phyloP scores from a whole-genome alignment of 257 asterid genomes.

The Fraxinus americana region DNA sequence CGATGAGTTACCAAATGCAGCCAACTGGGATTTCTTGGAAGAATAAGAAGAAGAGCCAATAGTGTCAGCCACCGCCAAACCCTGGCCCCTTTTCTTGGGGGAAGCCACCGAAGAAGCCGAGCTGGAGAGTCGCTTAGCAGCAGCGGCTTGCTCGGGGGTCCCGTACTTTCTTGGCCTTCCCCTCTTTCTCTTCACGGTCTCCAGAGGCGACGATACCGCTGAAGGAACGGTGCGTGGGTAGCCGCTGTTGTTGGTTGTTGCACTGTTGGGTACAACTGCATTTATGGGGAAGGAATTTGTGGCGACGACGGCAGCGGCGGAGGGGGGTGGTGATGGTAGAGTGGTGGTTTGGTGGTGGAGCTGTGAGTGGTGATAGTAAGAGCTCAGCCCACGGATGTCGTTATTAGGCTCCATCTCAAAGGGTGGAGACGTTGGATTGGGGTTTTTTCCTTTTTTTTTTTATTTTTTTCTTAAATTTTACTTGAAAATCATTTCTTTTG shows the following conservation, averaged over 20 bases:
- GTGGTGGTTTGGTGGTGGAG: slow-evolving; percentile 24
- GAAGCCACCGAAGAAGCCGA: slow-evolving; percentile 36
- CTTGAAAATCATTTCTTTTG: not conserved
- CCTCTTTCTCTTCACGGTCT: slow-evolving; percentile 45
- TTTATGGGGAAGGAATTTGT: slow-evolving; percentile 27
- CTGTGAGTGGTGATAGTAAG: slow-evolving; percentile 47
- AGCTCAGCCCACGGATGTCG: slow-evolving; percentile 52
- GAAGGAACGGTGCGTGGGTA: slow-evolving; percentile 40
- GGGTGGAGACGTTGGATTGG: slow-evolving; percentile 15
- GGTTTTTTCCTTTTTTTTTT: not conserved
- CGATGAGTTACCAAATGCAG: slow-evolving; percentile 34
- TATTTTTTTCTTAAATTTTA: not conserved
- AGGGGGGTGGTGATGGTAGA: slow-evolving; percentile 21
- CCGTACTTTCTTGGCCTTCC: slow-evolving; percentile 57
- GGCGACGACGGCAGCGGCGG: slow-evolving; percentile 20
- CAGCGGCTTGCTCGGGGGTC: slow-evolving; percentile 54
- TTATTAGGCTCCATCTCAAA: slow-evolving; percentile 52
- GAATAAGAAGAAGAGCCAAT: slow-evolving; percentile 32
- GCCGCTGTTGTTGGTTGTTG: slow-evolving; percentile 15
- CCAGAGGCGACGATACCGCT: slow-evolving; percentile 36
- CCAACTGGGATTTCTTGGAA: slow-evolving; percentile 40
- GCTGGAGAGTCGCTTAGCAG: slow-evolving; percentile 44
- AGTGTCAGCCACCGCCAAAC: slow-evolving; percentile 21
- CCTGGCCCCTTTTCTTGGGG: slow-evolving; percentile 41
- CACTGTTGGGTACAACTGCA: slow-evolving; percentile 28